Evolutionary conservation across 805 yeast species (phyloP), one percentile per base, ranked within the genome.

Genomic region (Teunomyces gatunensis): DNA sequence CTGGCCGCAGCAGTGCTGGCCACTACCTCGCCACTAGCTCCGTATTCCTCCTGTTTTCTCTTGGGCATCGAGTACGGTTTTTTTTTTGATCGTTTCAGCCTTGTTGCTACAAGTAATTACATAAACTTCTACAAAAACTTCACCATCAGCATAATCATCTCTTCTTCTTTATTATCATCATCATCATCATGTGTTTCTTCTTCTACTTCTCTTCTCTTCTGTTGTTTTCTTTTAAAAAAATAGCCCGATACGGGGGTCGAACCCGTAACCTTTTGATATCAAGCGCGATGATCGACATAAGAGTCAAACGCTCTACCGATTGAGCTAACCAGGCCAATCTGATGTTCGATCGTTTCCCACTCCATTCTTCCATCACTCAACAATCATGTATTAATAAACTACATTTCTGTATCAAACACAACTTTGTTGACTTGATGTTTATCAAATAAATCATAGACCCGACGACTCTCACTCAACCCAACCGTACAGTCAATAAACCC

Each of bases 381-480:
- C 20, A 18, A 18, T 18, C 20, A 18, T 18, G 20, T 18, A 18
- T 18, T 18, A 2, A 18, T 18, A 18, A 18, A 18, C 20, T 21
- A 21, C 17, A 39, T 15, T 21, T 44, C 20, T 30, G 58, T 56
- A 30, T 61, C 67, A 50, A 82, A 79, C 1, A 81, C 80, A 13
- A 80, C 81, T 55, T 82, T 82, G 47, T 78, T 75, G 0, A 79
- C 82, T 52, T 74, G 68, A 40, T 79, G 84, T 48, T 68, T 54
- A 42, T 82, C 84, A 56, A 82, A 82, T 39, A 75, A 48, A 30
- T 72, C 73, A 56, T 77, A 82, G 3, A 77, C 83, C 33, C 71
- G 58, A 5, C 67, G 59, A 15, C 78, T 75, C 5, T 78, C 75
- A 10, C 66, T 74, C 25, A 82, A 55, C 1, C 74, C 67, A 35